These are phyloP conservation scores for Colletotrichum salicis DNA, from an alignment of 2,329 filamentous ascomycete genomes.

Conservation along the genomic window DNA sequence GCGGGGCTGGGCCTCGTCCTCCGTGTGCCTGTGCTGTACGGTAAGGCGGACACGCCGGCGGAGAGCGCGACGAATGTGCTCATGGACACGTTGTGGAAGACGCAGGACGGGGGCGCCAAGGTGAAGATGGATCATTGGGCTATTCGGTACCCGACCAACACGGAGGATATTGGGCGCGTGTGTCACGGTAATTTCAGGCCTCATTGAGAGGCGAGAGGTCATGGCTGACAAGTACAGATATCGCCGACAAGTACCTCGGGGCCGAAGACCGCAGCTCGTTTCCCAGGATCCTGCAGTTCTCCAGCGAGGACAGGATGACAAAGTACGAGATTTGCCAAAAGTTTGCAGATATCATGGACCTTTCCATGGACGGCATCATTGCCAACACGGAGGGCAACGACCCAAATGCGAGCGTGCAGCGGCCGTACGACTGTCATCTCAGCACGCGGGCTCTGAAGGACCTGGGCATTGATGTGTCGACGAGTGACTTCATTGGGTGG, in stretches of 20 bases:
- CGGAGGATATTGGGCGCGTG: constrained; percentile 84
- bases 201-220: background rate
- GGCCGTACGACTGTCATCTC: constrained; percentile 89
- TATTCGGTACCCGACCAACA: constrained; percentile 86
- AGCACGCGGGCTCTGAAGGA: constrained; percentile 79
- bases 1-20: constrained; percentile 73
- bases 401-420: constrained; percentile 75
- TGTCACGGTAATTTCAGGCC: constrained; percentile 64
- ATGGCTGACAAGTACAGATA: constrained; percentile 59
- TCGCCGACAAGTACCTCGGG: constrained; percentile 75
- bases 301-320: constrained; percentile 85
- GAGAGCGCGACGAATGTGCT: constrained; percentile 88
- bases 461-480: constrained; percentile 78
- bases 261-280: constrained; percentile 61
- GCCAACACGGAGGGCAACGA: constrained; percentile 78
- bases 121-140: constrained; percentile 90
- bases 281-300: constrained; percentile 83
- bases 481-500: constrained; percentile 82
- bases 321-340: constrained; percentile 89
- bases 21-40: constrained; percentile 86
- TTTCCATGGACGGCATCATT: constrained; percentile 75
- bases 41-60: constrained; percentile 72
- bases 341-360: constrained; percentile 82
- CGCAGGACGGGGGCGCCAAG: constrained; percentile 69
- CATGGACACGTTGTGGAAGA: constrained; percentile 80